Conservation (phyloP, 1,139 yeast genomes). For the Lodderomyces oxycetoniae region DNA sequence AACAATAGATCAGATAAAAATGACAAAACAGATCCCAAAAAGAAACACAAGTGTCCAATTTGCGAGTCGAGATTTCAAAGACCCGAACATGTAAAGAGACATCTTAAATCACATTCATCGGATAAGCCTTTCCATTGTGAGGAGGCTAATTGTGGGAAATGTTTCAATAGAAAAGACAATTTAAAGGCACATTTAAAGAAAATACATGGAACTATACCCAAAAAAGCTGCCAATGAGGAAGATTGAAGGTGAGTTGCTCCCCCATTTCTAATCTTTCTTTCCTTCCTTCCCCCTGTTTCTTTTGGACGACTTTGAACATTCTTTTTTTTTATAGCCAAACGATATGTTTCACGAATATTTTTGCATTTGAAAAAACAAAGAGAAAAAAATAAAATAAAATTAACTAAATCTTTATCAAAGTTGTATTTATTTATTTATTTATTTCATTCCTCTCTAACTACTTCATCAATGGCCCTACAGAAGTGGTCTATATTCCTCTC, state of each 20-base stretch:
- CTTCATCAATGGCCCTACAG: slow-evolving; percentile 33
- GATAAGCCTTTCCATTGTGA: slow-evolving; percentile 84
- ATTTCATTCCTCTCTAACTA: slow-evolving; percentile 23
- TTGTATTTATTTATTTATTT: not conserved
- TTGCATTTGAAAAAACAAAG: too few relatives aligned
- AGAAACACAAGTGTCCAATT: slow-evolving; percentile 71
- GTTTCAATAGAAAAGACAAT: slow-evolving; percentile 69
- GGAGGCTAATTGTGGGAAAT: slow-evolving; percentile 66
- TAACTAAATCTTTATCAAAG: too few relatives aligned
- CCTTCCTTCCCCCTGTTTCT: too few relatives aligned
- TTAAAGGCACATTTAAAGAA: slow-evolving; percentile 66
- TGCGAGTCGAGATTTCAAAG: slow-evolving; percentile 76
- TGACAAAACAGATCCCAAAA: slow-evolving; percentile 45
- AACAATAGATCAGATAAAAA: slow-evolving; percentile 13
- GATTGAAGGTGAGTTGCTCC: too few relatives aligned
- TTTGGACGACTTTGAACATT: too few relatives aligned
- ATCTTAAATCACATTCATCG: slow-evolving; percentile 79
- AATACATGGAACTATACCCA: slow-evolving; percentile 42
- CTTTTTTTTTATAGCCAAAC: too few relatives aligned
- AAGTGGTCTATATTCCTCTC: slow-evolving; percentile 32
- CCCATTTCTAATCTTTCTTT: too few relatives aligned
- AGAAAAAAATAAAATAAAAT: too few relatives aligned
- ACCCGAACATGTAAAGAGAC: slow-evolving; percentile 90
- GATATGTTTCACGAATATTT: too few relatives aligned
- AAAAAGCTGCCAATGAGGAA: too few relatives aligned